phyloP scores from a whole-genome alignment of 148 eudicot species.

The Vaccinium myrtillus region DNA sequence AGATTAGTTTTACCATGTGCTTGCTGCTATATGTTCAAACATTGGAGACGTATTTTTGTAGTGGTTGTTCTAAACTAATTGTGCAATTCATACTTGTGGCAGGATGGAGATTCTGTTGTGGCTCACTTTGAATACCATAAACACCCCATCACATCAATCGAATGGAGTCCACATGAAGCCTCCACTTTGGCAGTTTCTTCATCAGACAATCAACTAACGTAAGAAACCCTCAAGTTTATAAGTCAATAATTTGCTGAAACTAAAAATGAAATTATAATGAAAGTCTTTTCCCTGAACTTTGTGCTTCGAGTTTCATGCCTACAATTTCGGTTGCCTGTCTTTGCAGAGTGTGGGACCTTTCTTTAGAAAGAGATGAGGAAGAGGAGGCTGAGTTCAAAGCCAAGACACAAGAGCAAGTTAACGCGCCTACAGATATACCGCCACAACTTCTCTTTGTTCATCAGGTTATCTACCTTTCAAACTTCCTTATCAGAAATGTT shows the following conservation, averaged over 20 bases:
- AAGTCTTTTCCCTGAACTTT: background rate
- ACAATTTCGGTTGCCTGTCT: background rate
- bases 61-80: background rate
- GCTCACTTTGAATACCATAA: slow-evolving; percentile 91
- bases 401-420: slow-evolving; percentile 59
- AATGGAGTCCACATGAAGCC: slow-evolving; percentile 96
- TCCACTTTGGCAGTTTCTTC: slow-evolving; percentile 89
- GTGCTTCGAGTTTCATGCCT: background rate
- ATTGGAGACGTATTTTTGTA: background rate
- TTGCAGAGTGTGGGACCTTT: slow-evolving; percentile 87
- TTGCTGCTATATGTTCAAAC: background rate
- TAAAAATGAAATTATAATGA: background rate
- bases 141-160: slow-evolving; percentile 90
- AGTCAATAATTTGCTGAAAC: background rate
- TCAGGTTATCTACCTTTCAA: slow-evolving; percentile 50
- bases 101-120: slow-evolving; percentile 76
- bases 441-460: slow-evolving; percentile 96
- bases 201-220: slow-evolving; percentile 92
- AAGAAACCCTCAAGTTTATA: slow-evolving; percentile 23
- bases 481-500: background rate
- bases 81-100: slow-evolving; percentile 18
- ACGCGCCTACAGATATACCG: slow-evolving; percentile 82
- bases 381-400: slow-evolving; percentile 95
- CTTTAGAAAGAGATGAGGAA: slow-evolving; percentile 91
- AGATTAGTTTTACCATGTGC: background rate